Evolutionary conservation across 1,284 basidiomycete genomes (phyloP).

Genomic region (Moesziomyces aphidis): DNA sequence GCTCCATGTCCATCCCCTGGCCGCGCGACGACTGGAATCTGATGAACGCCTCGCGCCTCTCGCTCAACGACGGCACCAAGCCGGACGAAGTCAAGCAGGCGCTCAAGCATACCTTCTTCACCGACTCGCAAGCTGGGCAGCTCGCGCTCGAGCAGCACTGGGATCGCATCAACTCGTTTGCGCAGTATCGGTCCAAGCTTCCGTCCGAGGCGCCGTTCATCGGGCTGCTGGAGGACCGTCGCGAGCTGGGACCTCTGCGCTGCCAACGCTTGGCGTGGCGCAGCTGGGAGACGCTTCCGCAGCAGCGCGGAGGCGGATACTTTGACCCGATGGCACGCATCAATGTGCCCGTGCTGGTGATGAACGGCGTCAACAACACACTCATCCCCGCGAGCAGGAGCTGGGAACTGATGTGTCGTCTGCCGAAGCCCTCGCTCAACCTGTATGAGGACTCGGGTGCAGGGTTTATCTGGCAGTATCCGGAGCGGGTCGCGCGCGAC

Average conservation of each 20-base stretch:
- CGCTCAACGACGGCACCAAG: conserved; percentile 31
- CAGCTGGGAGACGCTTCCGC: conserved; percentile 36
- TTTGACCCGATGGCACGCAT: conserved; percentile 35
- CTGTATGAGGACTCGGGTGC: conserved; percentile 38
- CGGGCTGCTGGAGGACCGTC: conserved; percentile 36
- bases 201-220: conserved; percentile 33
- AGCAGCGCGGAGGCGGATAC: conserved; percentile 25
- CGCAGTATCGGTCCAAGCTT: conserved; percentile 32
- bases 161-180: conserved; percentile 38
- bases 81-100: conserved; percentile 39
- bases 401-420: conserved; percentile 40
- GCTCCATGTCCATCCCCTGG: conserved; percentile 43
- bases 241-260: conserved; percentile 32
- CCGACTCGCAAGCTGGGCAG: conserved; percentile 22
- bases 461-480: conserved; percentile 40
- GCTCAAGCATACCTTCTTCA: conserved; percentile 32
- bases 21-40: conserved; percentile 44
- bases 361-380: conserved; percentile 38
- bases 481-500: conserved; percentile 32
- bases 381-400: conserved; percentile 42
- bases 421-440: conserved; percentile 28
- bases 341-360: conserved; percentile 39
- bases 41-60: conserved; percentile 36
- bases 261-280: conserved; percentile 38
- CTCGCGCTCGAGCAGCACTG: conserved; percentile 32